These are phyloP conservation scores for Phytophthora cryptogea DNA, from an alignment of 352 stramenopile species.

Conservation along the genomic window DNA sequence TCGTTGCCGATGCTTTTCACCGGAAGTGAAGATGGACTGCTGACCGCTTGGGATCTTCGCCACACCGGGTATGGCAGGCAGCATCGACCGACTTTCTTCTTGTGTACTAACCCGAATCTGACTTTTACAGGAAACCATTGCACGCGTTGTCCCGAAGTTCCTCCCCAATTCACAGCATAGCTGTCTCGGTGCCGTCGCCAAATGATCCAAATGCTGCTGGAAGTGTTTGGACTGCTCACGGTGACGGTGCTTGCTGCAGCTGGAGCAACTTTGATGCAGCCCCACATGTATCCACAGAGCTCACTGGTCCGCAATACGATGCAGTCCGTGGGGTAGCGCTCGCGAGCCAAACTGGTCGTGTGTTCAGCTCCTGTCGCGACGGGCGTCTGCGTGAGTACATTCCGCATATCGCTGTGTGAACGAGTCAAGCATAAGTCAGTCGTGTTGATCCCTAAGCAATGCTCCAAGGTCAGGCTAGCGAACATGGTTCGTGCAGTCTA, in stretches of 20 bases:
- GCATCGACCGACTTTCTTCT: background rate
- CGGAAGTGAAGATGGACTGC: conserved; percentile 63
- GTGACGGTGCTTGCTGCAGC: conserved; percentile 57
- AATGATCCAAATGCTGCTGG: conserved; percentile 10
- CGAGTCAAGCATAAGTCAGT: conserved; percentile 4
- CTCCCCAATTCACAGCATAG: conserved; percentile 54
- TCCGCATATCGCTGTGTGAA: conserved; percentile 41
- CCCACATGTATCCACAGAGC: conserved; percentile 40
- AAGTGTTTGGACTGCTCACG: conserved; percentile 61
- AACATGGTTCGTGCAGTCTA: conserved; percentile 28
- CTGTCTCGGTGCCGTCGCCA: conserved; percentile 18
- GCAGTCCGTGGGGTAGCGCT: conserved; percentile 62
- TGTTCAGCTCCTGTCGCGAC: conserved; percentile 68
- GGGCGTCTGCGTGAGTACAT: conserved; percentile 71
- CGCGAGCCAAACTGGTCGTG: conserved; percentile 33
- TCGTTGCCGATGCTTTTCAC: conserved; percentile 50
- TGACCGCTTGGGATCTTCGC: conserved; percentile 68
- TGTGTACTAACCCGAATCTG: conserved; percentile 4
- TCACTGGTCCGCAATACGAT: conserved; percentile 72
- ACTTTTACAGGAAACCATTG: conserved; percentile 43
- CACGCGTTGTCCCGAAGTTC: conserved; percentile 58
- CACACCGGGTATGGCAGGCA: conserved; percentile 40
- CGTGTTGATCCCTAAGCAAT: background rate
- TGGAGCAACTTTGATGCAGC: conserved; percentile 44
- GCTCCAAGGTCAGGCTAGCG: background rate